Evolutionary conservation across 164 flowering plant species (phyloP).

Genomic region (Vitis amurensis): DNA sequence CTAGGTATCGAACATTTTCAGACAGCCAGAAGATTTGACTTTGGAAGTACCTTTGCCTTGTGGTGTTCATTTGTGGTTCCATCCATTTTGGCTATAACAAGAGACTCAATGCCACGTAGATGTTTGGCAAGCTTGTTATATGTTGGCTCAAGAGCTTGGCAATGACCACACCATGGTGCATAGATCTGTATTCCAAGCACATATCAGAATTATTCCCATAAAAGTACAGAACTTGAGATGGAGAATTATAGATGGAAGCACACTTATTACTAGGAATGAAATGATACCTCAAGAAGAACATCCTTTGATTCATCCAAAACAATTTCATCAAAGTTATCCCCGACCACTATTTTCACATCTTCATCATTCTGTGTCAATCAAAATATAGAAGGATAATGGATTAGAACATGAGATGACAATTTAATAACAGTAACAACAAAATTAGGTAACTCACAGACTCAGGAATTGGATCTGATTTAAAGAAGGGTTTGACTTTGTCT

Average conservation of each 20-base stretch:
- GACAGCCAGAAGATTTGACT: background rate
- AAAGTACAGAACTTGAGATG: background rate
- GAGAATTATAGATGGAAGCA: background rate
- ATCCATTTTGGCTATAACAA: conserved; percentile 95
- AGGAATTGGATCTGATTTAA: conserved; percentile 92
- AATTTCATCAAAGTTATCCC: conserved; percentile 88
- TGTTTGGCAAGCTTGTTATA: conserved; percentile 94
- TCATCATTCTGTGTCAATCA: conserved; percentile 68
- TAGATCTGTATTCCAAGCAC: conserved; percentile 53
- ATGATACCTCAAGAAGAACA: conserved; percentile 92
- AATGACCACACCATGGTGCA: conserved; percentile 99
- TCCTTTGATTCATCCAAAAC: conserved; percentile 97
- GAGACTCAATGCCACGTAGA: conserved; percentile 69
- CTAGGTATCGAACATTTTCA: no score
- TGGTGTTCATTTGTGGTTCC: conserved; percentile 97
- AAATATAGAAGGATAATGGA: background rate
- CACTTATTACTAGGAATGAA: background rate
- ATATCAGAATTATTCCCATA: conserved; percentile 1
- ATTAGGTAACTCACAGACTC: conserved; percentile 57
- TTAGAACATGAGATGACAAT: background rate
- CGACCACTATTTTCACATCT: conserved; percentile 89
- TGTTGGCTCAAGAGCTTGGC: conserved; percentile 85
- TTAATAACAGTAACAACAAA: background rate
- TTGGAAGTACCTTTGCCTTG: conserved; percentile 67
- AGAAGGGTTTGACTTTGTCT: conserved; percentile 87